Percentiles rank a stretch among this genome's conserved stretches.
Conservation (phyloP, 2,329 filamentous ascomycete species). For the Cadophora luteo-olivacea region DNA sequence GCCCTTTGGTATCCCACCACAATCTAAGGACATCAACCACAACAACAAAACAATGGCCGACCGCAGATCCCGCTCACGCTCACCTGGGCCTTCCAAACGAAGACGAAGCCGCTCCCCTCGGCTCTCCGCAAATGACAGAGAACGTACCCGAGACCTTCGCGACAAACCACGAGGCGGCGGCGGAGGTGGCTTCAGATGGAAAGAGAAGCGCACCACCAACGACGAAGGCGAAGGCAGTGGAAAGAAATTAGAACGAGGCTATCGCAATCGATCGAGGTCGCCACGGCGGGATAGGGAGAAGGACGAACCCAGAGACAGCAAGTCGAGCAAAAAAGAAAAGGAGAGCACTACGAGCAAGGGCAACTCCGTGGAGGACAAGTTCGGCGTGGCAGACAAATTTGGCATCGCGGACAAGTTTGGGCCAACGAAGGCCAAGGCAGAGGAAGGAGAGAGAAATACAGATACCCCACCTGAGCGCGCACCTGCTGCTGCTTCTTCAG, state of each 20-base stretch:
- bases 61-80: conserved; percentile 37
- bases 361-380: conserved; percentile 40
- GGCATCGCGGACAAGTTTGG: conserved; percentile 44
- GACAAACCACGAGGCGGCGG: conserved; percentile 39
- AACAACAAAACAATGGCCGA: conserved; percentile 57
- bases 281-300: conserved; percentile 41
- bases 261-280: conserved; percentile 52
- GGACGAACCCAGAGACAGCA: conserved; percentile 1
- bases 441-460: conserved; percentile 25
- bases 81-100: conserved; percentile 39
- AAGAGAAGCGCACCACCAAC: conserved; percentile 57
- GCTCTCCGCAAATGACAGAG: conserved; percentile 49
- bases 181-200: conserved; percentile 62
- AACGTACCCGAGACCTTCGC: conserved; percentile 34
- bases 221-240: conserved; percentile 52
- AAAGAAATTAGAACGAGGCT: conserved; percentile 58
- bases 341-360: conserved; percentile 20
- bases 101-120: conserved; percentile 51
- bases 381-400: conserved; percentile 44
- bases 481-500: conserved; percentile 32
- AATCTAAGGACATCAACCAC: neutral
- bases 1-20: neutral
- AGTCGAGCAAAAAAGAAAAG: neutral
- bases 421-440: conserved; percentile 12
- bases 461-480: conserved; percentile 35